Evolutionary conservation across 768 basidiomycete genomes (phyloP).

Genomic region (Lyophyllum semitale): DNA sequence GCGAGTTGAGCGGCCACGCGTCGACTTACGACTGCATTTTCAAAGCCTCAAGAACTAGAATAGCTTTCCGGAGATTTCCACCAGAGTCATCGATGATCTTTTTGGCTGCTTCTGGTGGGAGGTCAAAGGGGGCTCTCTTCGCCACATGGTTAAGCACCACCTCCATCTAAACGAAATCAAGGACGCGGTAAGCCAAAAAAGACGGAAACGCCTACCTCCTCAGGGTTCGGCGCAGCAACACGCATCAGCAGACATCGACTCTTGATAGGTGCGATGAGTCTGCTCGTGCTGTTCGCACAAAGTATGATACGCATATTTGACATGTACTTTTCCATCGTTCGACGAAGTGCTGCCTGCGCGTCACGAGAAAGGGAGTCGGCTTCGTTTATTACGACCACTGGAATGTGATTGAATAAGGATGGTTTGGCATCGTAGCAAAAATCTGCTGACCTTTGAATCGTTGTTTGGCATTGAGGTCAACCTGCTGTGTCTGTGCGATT

Average conservation of each 20-base stretch:
- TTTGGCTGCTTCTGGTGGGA: slow-evolving; percentile 76
- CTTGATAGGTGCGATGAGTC: slow-evolving; percentile 95
- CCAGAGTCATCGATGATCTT: slow-evolving; percentile 79
- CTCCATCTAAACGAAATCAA: slow-evolving; percentile 60
- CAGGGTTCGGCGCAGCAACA: slow-evolving; percentile 81
- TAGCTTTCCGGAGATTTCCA: slow-evolving; percentile 93
- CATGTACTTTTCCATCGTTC: slow-evolving; percentile 99
- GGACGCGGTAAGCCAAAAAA: background rate
- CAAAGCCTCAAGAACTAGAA: slow-evolving; percentile 92
- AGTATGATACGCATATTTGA: slow-evolving; percentile 95
- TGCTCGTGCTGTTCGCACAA: slow-evolving; percentile 93
- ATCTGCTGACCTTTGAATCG: slow-evolving; percentile 82
- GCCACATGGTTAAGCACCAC: slow-evolving; percentile 79
- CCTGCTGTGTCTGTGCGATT: slow-evolving; percentile 98
- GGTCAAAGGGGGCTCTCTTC: slow-evolving; percentile 72
- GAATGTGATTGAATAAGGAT: background rate
- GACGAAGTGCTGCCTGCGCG: slow-evolving; percentile 93
- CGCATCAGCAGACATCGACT: slow-evolving; percentile 93
- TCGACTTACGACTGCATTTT: slow-evolving; percentile 91
- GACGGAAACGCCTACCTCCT: slow-evolving; percentile 55
- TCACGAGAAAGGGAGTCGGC: slow-evolving; percentile 94
- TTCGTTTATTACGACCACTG: slow-evolving; percentile 98
- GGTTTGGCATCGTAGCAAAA: background rate
- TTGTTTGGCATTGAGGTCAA: slow-evolving; percentile 93
- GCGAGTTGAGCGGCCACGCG: background rate